These are phyloP conservation scores for Tolypocladium endophyticum DNA, from an alignment of 2,329 filamentous ascomycete genomes.

Conservation along the genomic window DNA sequence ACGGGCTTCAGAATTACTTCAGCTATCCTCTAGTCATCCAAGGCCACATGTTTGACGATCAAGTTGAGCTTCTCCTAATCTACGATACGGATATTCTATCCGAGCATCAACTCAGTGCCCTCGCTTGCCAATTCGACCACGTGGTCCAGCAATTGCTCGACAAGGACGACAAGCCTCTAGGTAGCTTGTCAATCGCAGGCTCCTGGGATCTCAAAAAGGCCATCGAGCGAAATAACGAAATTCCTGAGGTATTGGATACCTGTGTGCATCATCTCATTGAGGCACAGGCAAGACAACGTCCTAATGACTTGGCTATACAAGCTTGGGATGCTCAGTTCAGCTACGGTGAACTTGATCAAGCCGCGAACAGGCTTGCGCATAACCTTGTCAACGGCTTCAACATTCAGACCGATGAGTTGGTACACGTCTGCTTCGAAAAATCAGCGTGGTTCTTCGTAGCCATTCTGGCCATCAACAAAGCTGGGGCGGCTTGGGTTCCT, in stretches of 20 bases:
- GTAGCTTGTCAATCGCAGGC: background rate
- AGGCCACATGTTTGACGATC: background rate
- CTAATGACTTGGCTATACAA: background rate
- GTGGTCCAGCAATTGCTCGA: background rate
- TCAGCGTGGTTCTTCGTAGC: background rate
- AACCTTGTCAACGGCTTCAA: background rate
- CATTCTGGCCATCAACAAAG: slow-evolving; percentile 16
- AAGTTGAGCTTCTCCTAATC: background rate
- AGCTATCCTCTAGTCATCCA: background rate
- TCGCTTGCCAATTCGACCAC: background rate
- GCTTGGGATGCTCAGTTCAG: background rate
- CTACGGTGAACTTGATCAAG: background rate
- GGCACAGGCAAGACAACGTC: background rate
- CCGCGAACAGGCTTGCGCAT: background rate
- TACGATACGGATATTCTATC: background rate
- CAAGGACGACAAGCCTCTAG: background rate
- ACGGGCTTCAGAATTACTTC: background rate
- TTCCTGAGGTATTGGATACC: background rate
- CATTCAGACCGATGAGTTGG: background rate
- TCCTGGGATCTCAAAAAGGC: background rate
- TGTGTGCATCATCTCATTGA: background rate
- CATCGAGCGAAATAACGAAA: background rate
- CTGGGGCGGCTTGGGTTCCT: slow-evolving; percentile 18
- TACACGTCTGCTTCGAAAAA: background rate
- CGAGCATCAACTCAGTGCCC: background rate